Conservation (phyloP, 352 stramenopile genomes). For the Phytopythium sindhum region DNA sequence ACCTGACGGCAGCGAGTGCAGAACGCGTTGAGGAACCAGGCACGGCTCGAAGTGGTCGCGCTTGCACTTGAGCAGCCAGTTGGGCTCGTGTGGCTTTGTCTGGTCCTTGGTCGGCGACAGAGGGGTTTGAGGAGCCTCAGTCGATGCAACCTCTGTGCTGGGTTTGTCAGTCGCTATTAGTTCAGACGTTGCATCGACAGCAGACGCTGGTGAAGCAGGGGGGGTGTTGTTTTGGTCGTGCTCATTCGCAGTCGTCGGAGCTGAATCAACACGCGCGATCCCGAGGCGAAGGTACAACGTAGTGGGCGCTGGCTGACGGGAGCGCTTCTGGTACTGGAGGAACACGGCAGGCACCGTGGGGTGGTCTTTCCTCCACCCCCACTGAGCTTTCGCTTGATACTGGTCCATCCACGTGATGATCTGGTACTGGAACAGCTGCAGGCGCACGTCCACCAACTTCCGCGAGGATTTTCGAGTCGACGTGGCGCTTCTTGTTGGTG, state of each 20-base stretch:
- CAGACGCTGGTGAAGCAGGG: not conserved
- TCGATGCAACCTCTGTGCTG: not conserved
- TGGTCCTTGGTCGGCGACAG: not conserved
- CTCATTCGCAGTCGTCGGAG: not conserved
- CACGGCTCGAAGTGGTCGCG: slow-evolving; percentile 37
- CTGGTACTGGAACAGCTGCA: slow-evolving; percentile 62
- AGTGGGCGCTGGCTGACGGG: slow-evolving; percentile 18
- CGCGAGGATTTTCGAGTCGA: not conserved
- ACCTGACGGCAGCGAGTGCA: slow-evolving; percentile 49
- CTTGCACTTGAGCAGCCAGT: slow-evolving; percentile 18
- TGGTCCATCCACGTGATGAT: slow-evolving; percentile 56
- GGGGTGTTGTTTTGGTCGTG: not conserved
- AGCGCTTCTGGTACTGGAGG: slow-evolving; percentile 60
- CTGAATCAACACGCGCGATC: not conserved
- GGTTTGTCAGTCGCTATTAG: not conserved
- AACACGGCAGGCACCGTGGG: slow-evolving; percentile 44
- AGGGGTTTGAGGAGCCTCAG: too few relatives aligned
- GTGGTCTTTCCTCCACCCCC: slow-evolving; percentile 32
- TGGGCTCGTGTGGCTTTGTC: not conserved
- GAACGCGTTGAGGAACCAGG: slow-evolving; percentile 49
- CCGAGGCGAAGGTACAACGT: slow-evolving; percentile 38
- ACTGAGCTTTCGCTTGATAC: slow-evolving; percentile 54
- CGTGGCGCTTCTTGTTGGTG: not conserved
- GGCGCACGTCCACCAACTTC: slow-evolving; percentile 13
- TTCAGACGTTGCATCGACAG: not conserved